phyloP scores from a whole-genome alignment of 2,329 filamentous ascomycete genomes.

The Paraconiothyrium brasiliense region DNA sequence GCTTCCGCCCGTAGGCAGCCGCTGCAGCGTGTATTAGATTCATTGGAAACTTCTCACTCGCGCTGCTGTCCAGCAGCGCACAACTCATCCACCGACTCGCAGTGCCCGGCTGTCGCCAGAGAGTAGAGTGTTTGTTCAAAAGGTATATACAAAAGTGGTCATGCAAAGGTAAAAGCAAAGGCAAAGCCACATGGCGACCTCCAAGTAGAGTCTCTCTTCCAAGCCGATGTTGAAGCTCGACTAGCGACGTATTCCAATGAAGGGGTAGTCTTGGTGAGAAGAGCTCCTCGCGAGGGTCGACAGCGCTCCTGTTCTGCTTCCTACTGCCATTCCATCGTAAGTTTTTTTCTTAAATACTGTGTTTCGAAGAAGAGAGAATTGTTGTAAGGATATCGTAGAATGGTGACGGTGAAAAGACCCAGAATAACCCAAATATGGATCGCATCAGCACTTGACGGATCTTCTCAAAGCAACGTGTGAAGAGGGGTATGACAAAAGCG shows the following conservation, averaged over 20 bases:
- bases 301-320: neutral
- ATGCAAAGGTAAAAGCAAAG: conserved; percentile 10
- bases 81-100: conserved; percentile 10
- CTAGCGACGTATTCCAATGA: conserved; percentile 6
- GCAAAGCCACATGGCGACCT: neutral
- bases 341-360: conserved; percentile 1
- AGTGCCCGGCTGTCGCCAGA: conserved; percentile 15
- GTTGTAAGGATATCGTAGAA: conserved; percentile 17
- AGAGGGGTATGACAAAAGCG: conserved; percentile 21
- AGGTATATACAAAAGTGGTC: conserved; percentile 25
- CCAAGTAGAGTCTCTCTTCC: neutral
- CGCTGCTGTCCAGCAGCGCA: conserved; percentile 24
- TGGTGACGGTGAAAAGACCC: conserved; percentile 33
- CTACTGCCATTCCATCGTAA: neutral
- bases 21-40: conserved; percentile 21
- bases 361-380: conserved; percentile 1
- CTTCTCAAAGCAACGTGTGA: conserved; percentile 32
- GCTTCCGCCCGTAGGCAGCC: conserved; percentile 15
- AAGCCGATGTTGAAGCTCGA: conserved; percentile 4
- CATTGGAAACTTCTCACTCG: conserved; percentile 15
- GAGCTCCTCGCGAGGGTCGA: neutral
- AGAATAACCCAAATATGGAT: conserved; percentile 40
- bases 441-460: conserved; percentile 54
- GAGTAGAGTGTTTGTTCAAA: conserved; percentile 18
- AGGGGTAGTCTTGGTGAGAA: neutral